Conservation (phyloP, 2,329 filamentous ascomycete species). For the Stagonosporopsis tanaceti region DNA sequence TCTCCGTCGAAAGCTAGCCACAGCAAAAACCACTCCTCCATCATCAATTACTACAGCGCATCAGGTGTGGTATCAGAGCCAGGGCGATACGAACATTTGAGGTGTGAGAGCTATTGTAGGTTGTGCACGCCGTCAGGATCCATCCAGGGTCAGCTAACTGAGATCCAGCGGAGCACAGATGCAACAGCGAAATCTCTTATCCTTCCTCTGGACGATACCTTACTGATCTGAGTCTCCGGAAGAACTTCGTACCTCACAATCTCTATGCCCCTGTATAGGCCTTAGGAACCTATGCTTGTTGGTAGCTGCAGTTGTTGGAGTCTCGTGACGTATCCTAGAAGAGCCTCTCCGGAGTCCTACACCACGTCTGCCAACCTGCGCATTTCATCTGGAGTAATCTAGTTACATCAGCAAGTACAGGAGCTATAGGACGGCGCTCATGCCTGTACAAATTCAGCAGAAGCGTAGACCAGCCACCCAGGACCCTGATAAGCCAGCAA, state of each 20-base stretch:
- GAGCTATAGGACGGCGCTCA: slow-evolving; percentile 21
- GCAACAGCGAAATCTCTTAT: slow-evolving; percentile 26
- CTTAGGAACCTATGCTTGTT: slow-evolving; percentile 6
- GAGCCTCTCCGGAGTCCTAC: background rate
- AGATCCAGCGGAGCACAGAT: slow-evolving; percentile 15
- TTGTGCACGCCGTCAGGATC: background rate
- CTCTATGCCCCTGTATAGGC: slow-evolving; percentile 6
- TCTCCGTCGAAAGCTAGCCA: slow-evolving; percentile 10
- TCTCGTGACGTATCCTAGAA: slow-evolving; percentile 3
- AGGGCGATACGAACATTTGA: background rate
- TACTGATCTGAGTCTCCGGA: slow-evolving; percentile 12
- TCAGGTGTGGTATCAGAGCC: background rate
- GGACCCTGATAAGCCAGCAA: slow-evolving; percentile 34
- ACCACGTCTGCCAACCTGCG: background rate
- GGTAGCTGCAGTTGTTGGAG: slow-evolving; percentile 6
- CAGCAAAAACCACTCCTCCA: slow-evolving; percentile 6
- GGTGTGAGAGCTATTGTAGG: background rate
- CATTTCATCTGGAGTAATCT: background rate
- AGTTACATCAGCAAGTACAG: background rate
- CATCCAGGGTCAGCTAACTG: slow-evolving; percentile 5
- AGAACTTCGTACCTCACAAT: slow-evolving; percentile 5
- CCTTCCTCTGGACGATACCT: slow-evolving; percentile 12
- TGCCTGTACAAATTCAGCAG: slow-evolving; percentile 37
- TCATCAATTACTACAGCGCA: slow-evolving; percentile 8
- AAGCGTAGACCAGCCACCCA: slow-evolving; percentile 36